Evolutionary conservation across 176 grass and related monocot genomes (phyloP), one percentile per base, ranked within the genome.

Genomic region (Eleusine coracana): DNA sequence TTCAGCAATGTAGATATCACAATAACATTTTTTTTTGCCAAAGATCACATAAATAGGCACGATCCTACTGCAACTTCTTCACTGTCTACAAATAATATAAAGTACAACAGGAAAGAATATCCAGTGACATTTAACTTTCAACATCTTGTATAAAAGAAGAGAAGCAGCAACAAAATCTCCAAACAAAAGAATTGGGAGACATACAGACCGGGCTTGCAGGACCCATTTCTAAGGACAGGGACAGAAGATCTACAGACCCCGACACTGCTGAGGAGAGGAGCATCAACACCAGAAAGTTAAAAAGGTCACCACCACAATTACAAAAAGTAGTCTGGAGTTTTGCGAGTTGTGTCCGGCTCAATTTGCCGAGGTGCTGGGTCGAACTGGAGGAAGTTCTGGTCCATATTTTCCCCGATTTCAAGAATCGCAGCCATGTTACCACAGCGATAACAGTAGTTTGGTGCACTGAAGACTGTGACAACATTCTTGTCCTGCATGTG

Each of bases 381-480:
- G 40, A 97, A 97, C 79, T 97, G 95, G 66, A 97, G 92, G 83
- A 97, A 94, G 81, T 97, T 97, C 59, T 94, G 95, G 62, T 92
- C 92, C 95, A 97, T 97, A 54, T 97, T 92, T 82, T 97, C 95
- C 34, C 95, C 95, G 13, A 97, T 89, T 63, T 97, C 95, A 55
- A 97, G 83, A 83, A 97, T 97, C 13, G 95, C 95, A 16, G 95
- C 95, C 95, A 97, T 94, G 79, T 97, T 97, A 83, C 95, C 95
- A 75, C 95, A 97, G 4, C 95, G 92, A 41, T 97, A 97, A 83
- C 95, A 97, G 72, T 97, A 97, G 71, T 97, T 97, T 18, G 95
- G 95, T 2, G 95, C 95, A 67, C 95, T 97, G 86, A 97, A 97
- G 62, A 97, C 95, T 1, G 95, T 97, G 50, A 97, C 95, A 17